Conservation (phyloP, 2,329 filamentous ascomycete genomes). For the Biscogniauxia mediterranea region DNA sequence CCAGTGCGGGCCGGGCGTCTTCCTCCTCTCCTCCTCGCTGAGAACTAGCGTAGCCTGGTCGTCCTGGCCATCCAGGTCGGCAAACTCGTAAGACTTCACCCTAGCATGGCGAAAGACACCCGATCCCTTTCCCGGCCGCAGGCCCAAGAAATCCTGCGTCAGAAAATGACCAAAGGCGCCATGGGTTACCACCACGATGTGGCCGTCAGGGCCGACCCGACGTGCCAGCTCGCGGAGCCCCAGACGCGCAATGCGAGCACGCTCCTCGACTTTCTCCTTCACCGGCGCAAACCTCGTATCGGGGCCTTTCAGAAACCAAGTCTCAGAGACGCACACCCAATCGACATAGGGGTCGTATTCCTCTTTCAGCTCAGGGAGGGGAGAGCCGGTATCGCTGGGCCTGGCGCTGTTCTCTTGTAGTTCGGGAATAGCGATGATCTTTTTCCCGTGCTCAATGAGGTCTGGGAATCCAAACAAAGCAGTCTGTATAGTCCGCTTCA, state of each 20-base stretch:
- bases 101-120: constrained; percentile 71
- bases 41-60: background rate
- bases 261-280: constrained; percentile 50
- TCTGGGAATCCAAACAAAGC: constrained; percentile 64
- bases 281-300: constrained; percentile 40
- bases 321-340: constrained; percentile 54
- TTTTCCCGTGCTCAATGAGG: constrained; percentile 40
- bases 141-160: constrained; percentile 67
- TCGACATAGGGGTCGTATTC: constrained; percentile 63
- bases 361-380: constrained; percentile 47
- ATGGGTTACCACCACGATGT: constrained; percentile 74
- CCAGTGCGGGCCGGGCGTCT: background rate
- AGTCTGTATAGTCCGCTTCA: constrained; percentile 76
- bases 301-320: constrained; percentile 65
- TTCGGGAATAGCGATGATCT: constrained; percentile 64
- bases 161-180: constrained; percentile 77
- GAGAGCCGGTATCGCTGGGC: constrained; percentile 70
- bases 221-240: constrained; percentile 48
- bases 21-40: background rate
- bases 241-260: constrained; percentile 56
- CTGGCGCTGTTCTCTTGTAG: constrained; percentile 72
- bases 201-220: constrained; percentile 42
- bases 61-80: constrained; percentile 32
- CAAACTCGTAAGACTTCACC: constrained; percentile 63
- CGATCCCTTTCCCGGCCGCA: background rate